Conservation (phyloP, 495 filamentous ascomycete species). For the Penicillium tannophilum region DNA sequence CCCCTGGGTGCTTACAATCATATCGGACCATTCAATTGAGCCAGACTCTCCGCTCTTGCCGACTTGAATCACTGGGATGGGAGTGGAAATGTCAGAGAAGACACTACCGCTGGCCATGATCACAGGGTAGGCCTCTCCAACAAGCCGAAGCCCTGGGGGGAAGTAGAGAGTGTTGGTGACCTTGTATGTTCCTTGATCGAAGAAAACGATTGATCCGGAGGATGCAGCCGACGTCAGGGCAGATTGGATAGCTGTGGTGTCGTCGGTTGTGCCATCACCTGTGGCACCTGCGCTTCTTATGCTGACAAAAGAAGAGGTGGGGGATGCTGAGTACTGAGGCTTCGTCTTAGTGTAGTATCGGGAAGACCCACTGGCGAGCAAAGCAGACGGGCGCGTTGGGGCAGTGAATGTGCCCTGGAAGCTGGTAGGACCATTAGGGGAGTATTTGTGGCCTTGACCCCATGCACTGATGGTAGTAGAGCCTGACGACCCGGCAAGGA, state of each 20-base stretch:
- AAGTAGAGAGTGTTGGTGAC: slow-evolving; percentile 50
- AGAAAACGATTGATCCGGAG: slow-evolving; percentile 48
- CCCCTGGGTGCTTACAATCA: slow-evolving; percentile 63
- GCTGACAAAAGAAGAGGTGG: slow-evolving; percentile 58
- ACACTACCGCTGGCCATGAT: slow-evolving; percentile 63
- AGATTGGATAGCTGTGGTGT: slow-evolving; percentile 53
- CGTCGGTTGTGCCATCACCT: slow-evolving; percentile 74
- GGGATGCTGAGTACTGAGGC: slow-evolving; percentile 55
- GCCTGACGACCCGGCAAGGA: slow-evolving; percentile 60
- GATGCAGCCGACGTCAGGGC: slow-evolving; percentile 43
- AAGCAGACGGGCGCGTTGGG: slow-evolving; percentile 36
- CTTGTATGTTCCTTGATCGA: slow-evolving; percentile 52
- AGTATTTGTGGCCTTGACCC: slow-evolving; percentile 57
- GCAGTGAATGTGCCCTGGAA: slow-evolving; percentile 45
- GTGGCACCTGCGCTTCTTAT: slow-evolving; percentile 59
- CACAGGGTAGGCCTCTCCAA: slow-evolving; percentile 62
- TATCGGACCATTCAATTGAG: slow-evolving; percentile 58
- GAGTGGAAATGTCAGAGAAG: slow-evolving; percentile 61
- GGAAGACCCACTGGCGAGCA: slow-evolving; percentile 39
- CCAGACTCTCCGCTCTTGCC: slow-evolving; percentile 57
- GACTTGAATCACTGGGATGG: slow-evolving; percentile 66
- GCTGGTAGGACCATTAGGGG: slow-evolving; percentile 39
- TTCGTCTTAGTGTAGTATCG: slow-evolving; percentile 54
- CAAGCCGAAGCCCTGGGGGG: slow-evolving; percentile 45
- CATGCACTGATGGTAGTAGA: slow-evolving; percentile 55